Percentiles rank a stretch among this genome's conserved stretches.
These are phyloP conservation scores for Trichoderma virens DNA, from an alignment of 495 filamentous ascomycete species.

Conservation along the genomic window DNA sequence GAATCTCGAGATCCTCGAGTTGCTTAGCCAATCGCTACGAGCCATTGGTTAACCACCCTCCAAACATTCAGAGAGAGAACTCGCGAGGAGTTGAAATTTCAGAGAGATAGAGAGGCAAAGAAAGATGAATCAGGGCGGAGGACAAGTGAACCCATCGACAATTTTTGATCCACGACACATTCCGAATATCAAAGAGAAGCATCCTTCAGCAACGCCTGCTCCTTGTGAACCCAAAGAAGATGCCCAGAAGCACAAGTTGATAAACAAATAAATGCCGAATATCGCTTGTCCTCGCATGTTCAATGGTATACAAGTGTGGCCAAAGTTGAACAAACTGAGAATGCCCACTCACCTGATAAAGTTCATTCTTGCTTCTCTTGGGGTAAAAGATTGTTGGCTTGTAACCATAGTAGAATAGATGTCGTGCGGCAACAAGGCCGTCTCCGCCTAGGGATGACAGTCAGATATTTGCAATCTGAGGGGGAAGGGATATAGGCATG, in stretches of 20 bases:
- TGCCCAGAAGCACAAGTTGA: not conserved
- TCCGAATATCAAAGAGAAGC: not conserved
- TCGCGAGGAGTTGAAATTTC: not conserved
- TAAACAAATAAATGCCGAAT: not conserved
- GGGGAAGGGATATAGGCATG: not conserved
- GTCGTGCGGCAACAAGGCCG: conserved; percentile 88
- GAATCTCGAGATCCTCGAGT: conserved; percentile 70
- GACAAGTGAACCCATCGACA: too few species aligned
- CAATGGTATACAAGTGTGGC: not conserved
- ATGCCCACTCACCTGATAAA: conserved; percentile 59
- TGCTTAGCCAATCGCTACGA: conserved; percentile 70
- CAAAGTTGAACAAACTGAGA: not conserved
- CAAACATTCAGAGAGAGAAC: not conserved
- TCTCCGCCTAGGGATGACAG: conserved; percentile 59
- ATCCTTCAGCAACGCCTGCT: not conserved
- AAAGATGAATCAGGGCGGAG: too few species aligned
- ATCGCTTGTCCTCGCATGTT: conserved; percentile 4
- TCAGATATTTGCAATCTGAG: conserved; percentile 15
- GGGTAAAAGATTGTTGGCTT: conserved; percentile 87
- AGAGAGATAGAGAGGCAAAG: too few species aligned
- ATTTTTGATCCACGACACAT: not conserved
- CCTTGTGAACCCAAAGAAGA: not conserved
- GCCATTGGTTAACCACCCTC: conserved; percentile 17
- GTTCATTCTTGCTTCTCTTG: conserved; percentile 78
- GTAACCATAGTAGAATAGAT: conserved; percentile 93